These are phyloP conservation scores for Botryotinia calthae DNA, from an alignment of 2,329 filamentous ascomycete species.

Conservation along the genomic window DNA sequence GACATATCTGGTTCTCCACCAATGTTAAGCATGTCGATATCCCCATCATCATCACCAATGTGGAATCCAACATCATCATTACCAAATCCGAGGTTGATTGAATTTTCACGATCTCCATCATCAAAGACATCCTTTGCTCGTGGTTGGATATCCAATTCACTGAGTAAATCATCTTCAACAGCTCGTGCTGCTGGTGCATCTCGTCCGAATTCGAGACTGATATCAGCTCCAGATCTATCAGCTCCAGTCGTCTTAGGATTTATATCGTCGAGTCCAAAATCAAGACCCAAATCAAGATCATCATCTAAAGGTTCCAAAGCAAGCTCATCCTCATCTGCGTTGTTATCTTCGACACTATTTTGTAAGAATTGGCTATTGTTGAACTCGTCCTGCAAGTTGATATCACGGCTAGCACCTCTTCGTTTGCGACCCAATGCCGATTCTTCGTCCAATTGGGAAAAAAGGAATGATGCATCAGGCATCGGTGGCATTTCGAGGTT, in stretches of 20 bases:
- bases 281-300: constrained; percentile 71
- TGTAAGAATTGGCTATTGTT: constrained; percentile 79
- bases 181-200: constrained; percentile 69
- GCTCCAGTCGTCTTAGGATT: constrained; percentile 29
- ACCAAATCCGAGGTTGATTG: constrained; percentile 53
- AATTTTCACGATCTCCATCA: constrained; percentile 51
- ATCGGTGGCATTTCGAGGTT: constrained; percentile 74
- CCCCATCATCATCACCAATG: constrained; percentile 61
- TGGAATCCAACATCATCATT: constrained; percentile 50
- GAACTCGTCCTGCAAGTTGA: constrained; percentile 67
- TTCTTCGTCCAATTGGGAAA: constrained; percentile 69
- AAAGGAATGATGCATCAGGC: constrained; percentile 80
- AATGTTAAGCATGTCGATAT: constrained; percentile 61
- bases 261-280: constrained; percentile 51
- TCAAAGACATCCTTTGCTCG: constrained; percentile 54
- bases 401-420: constrained; percentile 59
- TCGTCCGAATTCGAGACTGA: constrained; percentile 85
- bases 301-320: constrained; percentile 57
- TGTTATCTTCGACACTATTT: constrained; percentile 50
- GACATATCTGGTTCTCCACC: constrained; percentile 56
- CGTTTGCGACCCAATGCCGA: constrained; percentile 56
- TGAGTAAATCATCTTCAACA: constrained; percentile 66
- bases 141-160: constrained; percentile 57
- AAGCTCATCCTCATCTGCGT: constrained; percentile 54
- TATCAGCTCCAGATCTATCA: constrained; percentile 42